phyloP scores from a whole-genome alignment of 106 monocot species.

The Gastrodia elata region DNA sequence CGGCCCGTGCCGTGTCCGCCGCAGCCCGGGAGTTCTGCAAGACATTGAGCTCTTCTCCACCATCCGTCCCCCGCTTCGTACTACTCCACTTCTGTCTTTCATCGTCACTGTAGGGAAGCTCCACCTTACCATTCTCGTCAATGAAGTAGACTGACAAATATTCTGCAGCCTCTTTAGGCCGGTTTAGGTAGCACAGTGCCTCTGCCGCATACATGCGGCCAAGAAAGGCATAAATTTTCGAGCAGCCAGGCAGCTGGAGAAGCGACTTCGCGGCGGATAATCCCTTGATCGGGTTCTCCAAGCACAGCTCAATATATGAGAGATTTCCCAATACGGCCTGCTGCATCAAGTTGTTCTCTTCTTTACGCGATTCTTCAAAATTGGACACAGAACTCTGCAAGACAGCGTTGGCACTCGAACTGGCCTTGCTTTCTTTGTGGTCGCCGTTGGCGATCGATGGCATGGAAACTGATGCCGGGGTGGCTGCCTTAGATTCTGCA shows the following conservation, averaged over 20 bases:
- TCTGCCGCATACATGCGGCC: slow-evolving; percentile 79
- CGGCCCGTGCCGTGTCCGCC: slow-evolving; percentile 10
- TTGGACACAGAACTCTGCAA: slow-evolving; percentile 37
- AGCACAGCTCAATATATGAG: slow-evolving; percentile 65
- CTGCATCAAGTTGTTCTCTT: slow-evolving; percentile 51
- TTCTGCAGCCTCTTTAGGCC: slow-evolving; percentile 66
- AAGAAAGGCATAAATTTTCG: slow-evolving; percentile 58
- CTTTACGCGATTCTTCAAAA: slow-evolving; percentile 46
- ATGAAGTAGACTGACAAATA: slow-evolving; percentile 37
- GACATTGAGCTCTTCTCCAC: slow-evolving; percentile 49
- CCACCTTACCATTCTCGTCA: slow-evolving; percentile 16
- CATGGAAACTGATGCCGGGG: slow-evolving; percentile 4
- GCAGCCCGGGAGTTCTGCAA: slow-evolving; percentile 7
- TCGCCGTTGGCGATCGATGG: slow-evolving; percentile 26
- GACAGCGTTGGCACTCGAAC: slow-evolving; percentile 16
- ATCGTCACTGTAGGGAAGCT: slow-evolving; percentile 56
- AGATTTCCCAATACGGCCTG: slow-evolving; percentile 66
- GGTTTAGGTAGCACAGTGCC: slow-evolving; percentile 68
- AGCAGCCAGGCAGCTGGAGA: slow-evolving; percentile 47
- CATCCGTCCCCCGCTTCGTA: slow-evolving; percentile 29
- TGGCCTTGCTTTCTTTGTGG: slow-evolving; percentile 36
- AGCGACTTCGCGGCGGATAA: slow-evolving; percentile 42
- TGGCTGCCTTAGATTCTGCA: slow-evolving; percentile 32
- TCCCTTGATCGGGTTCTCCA: slow-evolving; percentile 55
- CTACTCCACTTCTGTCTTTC: slow-evolving; percentile 36